These are phyloP conservation scores for Uronychia setigera DNA, from an alignment of 73 alveolate genomes.

Conservation along the genomic window DNA sequence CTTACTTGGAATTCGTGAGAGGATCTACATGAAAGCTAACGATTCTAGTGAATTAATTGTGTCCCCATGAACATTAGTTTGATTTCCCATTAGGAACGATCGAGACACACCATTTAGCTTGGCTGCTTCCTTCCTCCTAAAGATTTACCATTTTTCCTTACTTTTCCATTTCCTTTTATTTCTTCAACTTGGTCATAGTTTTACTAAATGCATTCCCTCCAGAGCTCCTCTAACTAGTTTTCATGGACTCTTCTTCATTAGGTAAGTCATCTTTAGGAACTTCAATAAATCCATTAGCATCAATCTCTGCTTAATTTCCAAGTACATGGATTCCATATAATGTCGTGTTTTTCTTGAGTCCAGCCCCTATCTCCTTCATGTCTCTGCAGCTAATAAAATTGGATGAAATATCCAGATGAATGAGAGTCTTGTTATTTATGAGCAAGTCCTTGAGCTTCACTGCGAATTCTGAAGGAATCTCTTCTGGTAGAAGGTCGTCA, in stretches of 20 bases:
- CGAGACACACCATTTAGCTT: neutral
- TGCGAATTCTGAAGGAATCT: neutral
- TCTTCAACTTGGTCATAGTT: neutral
- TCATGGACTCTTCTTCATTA: neutral
- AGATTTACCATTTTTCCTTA: too few relatives aligned
- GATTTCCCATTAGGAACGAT: neutral
- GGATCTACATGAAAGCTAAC: neutral
- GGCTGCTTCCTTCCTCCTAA: neutral
- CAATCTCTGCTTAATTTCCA: slow-evolving; percentile 29
- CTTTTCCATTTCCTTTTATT: neutral
- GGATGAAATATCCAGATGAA: slow-evolving; percentile 51
- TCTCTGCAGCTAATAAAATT: slow-evolving; percentile 43
- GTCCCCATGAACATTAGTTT: neutral
- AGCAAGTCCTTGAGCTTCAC: slow-evolving; percentile 9
- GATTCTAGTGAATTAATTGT: neutral
- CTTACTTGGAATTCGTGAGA: neutral
- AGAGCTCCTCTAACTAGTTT: neutral
- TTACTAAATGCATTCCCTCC: too few relatives aligned
- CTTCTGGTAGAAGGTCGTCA: too few relatives aligned
- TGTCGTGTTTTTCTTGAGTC: slow-evolving; percentile 67
- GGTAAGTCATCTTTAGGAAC: neutral
- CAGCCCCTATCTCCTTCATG: slow-evolving; percentile 42
- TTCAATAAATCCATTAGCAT: slow-evolving; percentile 14
- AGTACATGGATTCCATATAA: slow-evolving; percentile 30
- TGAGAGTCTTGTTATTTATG: slow-evolving; percentile 18